Base-by-base conservation (phyloP, 2,329 filamentous ascomycete species). In the Diaporthe vexans region DNA sequence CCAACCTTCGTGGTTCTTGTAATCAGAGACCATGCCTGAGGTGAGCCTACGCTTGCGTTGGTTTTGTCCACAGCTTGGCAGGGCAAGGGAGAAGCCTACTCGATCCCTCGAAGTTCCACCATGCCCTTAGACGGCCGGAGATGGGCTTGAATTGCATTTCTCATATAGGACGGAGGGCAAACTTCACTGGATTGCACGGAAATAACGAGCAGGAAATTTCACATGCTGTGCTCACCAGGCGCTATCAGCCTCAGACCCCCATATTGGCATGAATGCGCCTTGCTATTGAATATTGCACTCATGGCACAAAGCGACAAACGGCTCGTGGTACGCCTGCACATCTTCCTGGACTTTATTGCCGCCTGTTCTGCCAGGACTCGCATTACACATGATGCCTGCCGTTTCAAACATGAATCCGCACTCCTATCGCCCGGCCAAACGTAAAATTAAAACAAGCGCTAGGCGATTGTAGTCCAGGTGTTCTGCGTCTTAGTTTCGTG, bases 401-500 rank as follows among this genome's bases (percentile, higher is more conserved):
- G 40, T 48, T 48, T 46, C 63, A 37, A 51, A 52, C 29, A 7
- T 35, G 33, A 40, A 54, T 17, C 48, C 48, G 26, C n/a, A 10
- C 17, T 19, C 33, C 33, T 11, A 9, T 52, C n/a, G 69, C 35
- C 69, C 40, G 29, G 37, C 29, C 19, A 48, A 35, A 52, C 6
- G 43, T 54, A 51, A 33, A 59, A 48, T 40, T 24, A 35, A 58
- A 10, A 69, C 40, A n/a, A n/a, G n/a, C 52, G n/a, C 35, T 48
- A 46, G 40, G 40, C 52, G 29, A 73, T 51, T 59, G 51, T 24
- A 43, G 11, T 52, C 52, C 65, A 59, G 33, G 51, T 37, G 57
- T 73, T 26, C 10, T 54, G 37, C 33, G 43, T 63, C 57, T 13
- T 29, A 63, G 21, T 48, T 33, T 24, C 46, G 40, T 69, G 40